Evolutionary conservation across 1,284 basidiomycete species (phyloP).

Genomic region (Boletus smithii): DNA sequence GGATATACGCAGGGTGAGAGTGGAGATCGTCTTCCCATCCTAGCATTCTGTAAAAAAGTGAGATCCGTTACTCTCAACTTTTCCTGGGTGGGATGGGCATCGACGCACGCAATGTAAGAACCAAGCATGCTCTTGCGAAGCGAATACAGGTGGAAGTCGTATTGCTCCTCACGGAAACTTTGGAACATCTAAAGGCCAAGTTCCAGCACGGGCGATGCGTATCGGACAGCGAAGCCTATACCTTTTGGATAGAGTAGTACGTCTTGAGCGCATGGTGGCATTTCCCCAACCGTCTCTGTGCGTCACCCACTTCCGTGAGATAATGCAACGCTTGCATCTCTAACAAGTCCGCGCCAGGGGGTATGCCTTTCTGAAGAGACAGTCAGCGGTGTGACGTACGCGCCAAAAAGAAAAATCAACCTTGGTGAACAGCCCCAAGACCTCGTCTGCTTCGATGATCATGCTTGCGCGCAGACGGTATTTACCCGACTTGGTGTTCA

Average conservation of each 20-base stretch:
- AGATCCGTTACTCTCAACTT: conserved; percentile 1
- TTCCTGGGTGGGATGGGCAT: neutral
- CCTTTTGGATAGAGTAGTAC: conserved; percentile 76
- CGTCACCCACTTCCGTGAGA: conserved; percentile 79
- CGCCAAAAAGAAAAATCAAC: conserved; percentile 37
- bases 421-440: conserved; percentile 88
- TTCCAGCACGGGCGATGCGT: conserved; percentile 3
- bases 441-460: conserved; percentile 67
- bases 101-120: conserved; percentile 72
- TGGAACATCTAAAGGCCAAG: conserved; percentile 64
- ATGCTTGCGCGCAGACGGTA: conserved; percentile 84
- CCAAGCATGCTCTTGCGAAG: conserved; percentile 87
- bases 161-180: conserved; percentile 93
- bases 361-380: conserved; percentile 72
- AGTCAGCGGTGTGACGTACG: conserved; percentile 2
- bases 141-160: conserved; percentile 97
- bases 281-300: conserved; percentile 63
- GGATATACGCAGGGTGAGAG: conserved; percentile 73
- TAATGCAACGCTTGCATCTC: conserved; percentile 97
- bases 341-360: conserved; percentile 79
- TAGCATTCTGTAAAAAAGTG: conserved; percentile 55
- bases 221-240: conserved; percentile 32
- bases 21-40: conserved; percentile 81
- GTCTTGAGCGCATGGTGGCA: conserved; percentile 86
- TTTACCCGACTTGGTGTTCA: conserved; percentile 94